Percentiles rank a stretch among this genome's conserved stretches.
Conservation (phyloP, 2,329 filamentous ascomycete genomes). For the Cladorrhinum sp. region DNA sequence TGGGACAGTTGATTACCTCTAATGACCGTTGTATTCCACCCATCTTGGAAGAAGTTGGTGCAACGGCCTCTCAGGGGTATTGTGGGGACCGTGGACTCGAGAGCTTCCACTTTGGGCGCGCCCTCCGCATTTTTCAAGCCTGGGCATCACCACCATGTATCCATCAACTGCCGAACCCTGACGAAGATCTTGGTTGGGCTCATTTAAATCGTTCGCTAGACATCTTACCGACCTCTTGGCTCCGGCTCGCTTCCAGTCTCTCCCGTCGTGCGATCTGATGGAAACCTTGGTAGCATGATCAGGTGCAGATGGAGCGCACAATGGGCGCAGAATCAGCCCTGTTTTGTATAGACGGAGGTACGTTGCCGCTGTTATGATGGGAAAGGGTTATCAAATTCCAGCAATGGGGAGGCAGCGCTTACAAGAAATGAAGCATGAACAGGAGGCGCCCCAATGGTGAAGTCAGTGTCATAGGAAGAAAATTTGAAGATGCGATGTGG, state of each 20-base stretch:
- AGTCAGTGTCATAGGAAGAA: background rate
- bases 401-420: background rate
- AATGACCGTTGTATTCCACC: background rate
- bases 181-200: background rate
- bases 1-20: background rate
- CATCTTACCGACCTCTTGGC: background rate
- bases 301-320: background rate
- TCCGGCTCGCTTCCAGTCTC: background rate
- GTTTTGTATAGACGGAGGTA: background rate
- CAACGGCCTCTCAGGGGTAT: background rate
- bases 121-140: background rate
- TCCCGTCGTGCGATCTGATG: background rate
- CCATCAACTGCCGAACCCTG: background rate
- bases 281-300: background rate
- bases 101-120: background rate
- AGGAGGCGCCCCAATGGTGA: background rate
- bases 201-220: background rate
- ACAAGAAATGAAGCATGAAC: background rate
- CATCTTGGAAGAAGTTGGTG: too few species aligned
- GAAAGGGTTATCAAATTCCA: background rate
- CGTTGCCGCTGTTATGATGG: background rate
- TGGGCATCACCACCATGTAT: background rate
- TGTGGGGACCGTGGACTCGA: background rate
- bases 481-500: background rate
- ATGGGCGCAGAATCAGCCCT: background rate